Evolutionary conservation across 202 grass and related monocot genomes (phyloP).

Genomic region (Setaria italica): DNA sequence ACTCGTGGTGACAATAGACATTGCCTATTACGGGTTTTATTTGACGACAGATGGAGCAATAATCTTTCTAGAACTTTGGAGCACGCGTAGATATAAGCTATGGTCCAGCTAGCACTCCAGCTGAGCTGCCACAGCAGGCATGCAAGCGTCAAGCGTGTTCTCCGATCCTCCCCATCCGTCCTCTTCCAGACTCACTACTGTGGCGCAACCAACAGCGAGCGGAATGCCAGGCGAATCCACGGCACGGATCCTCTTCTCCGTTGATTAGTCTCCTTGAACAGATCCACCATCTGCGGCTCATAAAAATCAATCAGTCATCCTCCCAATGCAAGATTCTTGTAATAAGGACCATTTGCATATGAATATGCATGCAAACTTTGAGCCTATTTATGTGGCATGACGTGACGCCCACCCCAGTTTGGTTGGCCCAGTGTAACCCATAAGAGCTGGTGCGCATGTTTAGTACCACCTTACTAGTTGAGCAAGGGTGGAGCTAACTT

Average conservation of each 20-base stretch:
- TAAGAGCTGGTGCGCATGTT: too few species aligned
- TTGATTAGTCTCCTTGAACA: conserved; percentile 42
- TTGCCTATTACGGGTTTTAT: too few species aligned
- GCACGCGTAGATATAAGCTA: background rate
- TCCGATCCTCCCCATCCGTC: background rate
- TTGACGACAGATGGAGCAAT: too few species aligned
- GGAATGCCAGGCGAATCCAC: conserved; percentile 25
- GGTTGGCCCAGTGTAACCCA: too few species aligned
- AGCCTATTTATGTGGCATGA: background rate
- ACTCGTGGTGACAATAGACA: too few species aligned
- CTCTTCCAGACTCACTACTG: background rate
- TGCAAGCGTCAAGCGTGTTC: background rate
- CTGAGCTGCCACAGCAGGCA: background rate
- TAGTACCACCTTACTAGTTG: too few species aligned
- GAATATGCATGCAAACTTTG: background rate
- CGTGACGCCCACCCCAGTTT: too few species aligned
- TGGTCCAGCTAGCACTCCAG: too few species aligned
- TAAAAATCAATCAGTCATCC: background rate
- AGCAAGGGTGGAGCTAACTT: too few species aligned
- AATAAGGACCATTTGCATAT: background rate
- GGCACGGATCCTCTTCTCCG: conserved; percentile 43
- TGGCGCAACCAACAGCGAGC: conserved; percentile 5
- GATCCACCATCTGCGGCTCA: background rate
- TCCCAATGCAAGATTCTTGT: background rate
- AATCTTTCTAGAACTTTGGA: conserved; percentile 16